Evolutionary conservation across 2,329 filamentous ascomycete genomes (phyloP).

Genomic region (Clarireedia monteithiana): DNA sequence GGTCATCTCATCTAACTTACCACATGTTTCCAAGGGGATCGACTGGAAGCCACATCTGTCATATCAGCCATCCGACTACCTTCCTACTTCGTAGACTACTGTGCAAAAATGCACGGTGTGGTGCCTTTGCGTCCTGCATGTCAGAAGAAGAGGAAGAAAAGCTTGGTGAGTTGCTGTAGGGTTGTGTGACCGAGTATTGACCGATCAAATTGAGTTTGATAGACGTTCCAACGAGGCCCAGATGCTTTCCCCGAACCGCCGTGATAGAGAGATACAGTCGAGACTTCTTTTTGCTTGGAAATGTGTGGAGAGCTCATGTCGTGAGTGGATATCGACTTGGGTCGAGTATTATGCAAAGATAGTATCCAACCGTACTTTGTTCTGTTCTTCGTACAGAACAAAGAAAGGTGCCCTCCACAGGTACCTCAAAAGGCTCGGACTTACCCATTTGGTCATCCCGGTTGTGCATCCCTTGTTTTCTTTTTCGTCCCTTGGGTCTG

Average conservation of each 20-base stretch:
- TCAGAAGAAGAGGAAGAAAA: not conserved
- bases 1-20: too few relatives aligned
- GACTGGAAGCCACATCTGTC: too few relatives aligned
- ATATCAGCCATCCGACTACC: too few relatives aligned
- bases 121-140: not conserved
- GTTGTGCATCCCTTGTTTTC: not conserved
- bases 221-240: constrained; percentile 2
- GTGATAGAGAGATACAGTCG: not conserved
- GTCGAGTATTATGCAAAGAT: too few relatives aligned
- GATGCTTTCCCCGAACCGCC: not conserved
- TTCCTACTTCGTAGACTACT: too few relatives aligned
- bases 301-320: not conserved
- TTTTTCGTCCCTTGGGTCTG: not conserved
- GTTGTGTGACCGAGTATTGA: not conserved
- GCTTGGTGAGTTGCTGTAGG: not conserved
- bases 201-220: not conserved
- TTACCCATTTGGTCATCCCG: constrained; percentile 2
- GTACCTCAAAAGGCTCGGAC: constrained; percentile 3
- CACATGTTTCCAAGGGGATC: too few relatives aligned
- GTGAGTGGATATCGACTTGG: not conserved
- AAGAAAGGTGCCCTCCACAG: too few relatives aligned
- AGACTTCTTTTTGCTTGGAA: too few relatives aligned
- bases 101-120: too few relatives aligned
- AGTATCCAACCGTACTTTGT: too few relatives aligned
- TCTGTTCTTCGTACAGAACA: too few relatives aligned